Evolutionary conservation across 2,329 filamentous ascomycete genomes (phyloP).

Genomic region (Monilinia fructicola): DNA sequence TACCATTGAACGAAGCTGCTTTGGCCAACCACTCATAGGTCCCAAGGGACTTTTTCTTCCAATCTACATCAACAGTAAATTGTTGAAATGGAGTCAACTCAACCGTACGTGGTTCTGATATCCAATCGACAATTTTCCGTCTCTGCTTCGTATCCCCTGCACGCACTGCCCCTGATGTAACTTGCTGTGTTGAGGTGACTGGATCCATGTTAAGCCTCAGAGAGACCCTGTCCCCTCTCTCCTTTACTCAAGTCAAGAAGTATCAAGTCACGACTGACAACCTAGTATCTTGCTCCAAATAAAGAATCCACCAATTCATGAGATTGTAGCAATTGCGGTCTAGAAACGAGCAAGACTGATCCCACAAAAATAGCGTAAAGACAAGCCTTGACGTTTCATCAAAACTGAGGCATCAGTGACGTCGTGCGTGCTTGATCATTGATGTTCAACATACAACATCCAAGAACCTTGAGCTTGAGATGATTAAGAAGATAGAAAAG

Average conservation of each 20-base stretch:
- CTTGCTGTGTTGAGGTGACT: too few relatives aligned
- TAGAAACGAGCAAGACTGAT: neutral
- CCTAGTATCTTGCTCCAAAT: neutral
- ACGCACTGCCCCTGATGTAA: neutral
- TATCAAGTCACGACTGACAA: too few relatives aligned
- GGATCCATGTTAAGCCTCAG: neutral
- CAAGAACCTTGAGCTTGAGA: neutral
- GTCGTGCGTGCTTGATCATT: neutral
- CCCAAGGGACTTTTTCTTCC: constrained; percentile 69
- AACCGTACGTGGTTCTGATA: constrained; percentile 26
- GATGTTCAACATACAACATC: neutral
- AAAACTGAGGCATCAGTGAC: neutral
- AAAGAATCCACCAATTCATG: neutral
- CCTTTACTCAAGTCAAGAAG: neutral
- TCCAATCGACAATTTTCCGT: constrained; percentile 32
- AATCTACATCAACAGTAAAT: constrained; percentile 54
- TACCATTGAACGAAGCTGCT: constrained; percentile 72
- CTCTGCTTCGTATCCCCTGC: neutral
- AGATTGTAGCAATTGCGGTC: neutral
- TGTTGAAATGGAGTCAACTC: constrained; percentile 32
- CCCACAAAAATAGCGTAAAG: neutral
- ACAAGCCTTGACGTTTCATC: neutral
- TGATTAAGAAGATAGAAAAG: neutral
- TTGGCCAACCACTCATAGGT: constrained; percentile 64
- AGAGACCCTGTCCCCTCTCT: neutral